A percentile compares a stretch with the other conserved stretches of the same genome.
phyloP scores from a whole-genome alignment of 306 rosid genomes.

The Cucumis hystrix region DNA sequence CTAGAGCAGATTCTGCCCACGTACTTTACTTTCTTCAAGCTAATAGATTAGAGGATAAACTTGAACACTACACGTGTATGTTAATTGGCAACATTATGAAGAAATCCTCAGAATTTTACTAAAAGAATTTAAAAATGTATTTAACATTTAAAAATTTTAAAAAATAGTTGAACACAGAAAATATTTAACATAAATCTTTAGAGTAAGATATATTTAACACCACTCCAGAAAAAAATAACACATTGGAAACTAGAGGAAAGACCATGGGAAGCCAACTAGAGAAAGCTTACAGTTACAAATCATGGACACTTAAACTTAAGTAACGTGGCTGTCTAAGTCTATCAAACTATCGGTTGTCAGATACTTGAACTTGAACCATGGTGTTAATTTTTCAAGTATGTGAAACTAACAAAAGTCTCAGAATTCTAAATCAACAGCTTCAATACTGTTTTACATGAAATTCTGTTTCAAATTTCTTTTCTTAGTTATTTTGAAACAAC shows the following conservation, averaged over 20 bases:
- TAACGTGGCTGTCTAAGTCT: neutral
- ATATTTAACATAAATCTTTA: too few relatives aligned
- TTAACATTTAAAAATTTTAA: too few relatives aligned
- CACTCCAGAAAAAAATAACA: neutral
- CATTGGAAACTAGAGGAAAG: neutral
- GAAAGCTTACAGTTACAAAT: neutral
- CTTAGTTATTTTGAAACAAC: neutral
- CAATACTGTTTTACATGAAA: neutral
- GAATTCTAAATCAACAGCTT: neutral
- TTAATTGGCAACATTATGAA: neutral
- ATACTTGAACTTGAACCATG: neutral
- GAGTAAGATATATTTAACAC: neutral
- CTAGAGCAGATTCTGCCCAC: neutral
- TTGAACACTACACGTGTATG: too few relatives aligned
- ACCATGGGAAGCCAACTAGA: neutral
- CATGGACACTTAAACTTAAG: neutral
- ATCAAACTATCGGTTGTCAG: neutral
- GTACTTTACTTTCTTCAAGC: too few relatives aligned
- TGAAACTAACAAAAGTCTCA: neutral
- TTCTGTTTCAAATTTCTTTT: neutral
- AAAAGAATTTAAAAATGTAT: too few relatives aligned
- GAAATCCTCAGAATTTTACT: neutral
- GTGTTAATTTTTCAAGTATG: neutral
- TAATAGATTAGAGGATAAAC: too few relatives aligned
- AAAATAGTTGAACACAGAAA: too few relatives aligned